Conservation (phyloP, 1,284 basidiomycete genomes). For the Lentinus polychrous region DNA sequence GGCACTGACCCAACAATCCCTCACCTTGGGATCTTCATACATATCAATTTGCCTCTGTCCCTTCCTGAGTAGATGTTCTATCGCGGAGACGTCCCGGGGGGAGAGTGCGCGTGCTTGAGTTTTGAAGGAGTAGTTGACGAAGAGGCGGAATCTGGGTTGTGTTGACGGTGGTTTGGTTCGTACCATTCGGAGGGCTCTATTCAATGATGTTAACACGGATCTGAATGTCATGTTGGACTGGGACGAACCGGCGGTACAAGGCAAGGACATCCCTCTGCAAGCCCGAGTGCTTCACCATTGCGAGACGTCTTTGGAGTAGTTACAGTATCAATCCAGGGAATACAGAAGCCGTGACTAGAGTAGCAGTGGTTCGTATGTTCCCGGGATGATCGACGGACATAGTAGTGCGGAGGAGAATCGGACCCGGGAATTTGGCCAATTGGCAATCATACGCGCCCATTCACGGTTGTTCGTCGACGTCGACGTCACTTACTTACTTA, state of each 20-base stretch:
- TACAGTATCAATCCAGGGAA: too few species aligned
- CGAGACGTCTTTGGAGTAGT: too few species aligned
- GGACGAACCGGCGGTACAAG: slow-evolving; percentile 61
- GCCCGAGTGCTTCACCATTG: slow-evolving; percentile 38
- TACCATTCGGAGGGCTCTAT: slow-evolving; percentile 68
- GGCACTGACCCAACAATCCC: slow-evolving; percentile 63
- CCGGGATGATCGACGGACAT: not conserved
- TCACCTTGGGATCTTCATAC: slow-evolving; percentile 59
- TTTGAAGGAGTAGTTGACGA: slow-evolving; percentile 63
- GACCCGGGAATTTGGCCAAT: too few species aligned
- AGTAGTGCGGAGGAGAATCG: too few species aligned
- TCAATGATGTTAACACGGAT: not conserved
- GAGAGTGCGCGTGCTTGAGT: slow-evolving; percentile 53
- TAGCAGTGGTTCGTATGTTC: not conserved
- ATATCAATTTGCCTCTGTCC: slow-evolving; percentile 59
- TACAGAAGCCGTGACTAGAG: too few species aligned
- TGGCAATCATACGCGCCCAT: too few species aligned
- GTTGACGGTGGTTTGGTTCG: slow-evolving; percentile 52
- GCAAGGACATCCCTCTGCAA: slow-evolving; percentile 65
- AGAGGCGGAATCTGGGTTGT: slow-evolving; percentile 58
- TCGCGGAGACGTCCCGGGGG: slow-evolving; percentile 53
- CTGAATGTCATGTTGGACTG: not conserved
- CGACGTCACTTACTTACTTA: too few species aligned
- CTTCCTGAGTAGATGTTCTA: slow-evolving; percentile 68
- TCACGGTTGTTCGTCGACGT: too few species aligned